phyloP scores from a whole-genome alignment of 768 basidiomycete species.

The Russula brevipes region DNA sequence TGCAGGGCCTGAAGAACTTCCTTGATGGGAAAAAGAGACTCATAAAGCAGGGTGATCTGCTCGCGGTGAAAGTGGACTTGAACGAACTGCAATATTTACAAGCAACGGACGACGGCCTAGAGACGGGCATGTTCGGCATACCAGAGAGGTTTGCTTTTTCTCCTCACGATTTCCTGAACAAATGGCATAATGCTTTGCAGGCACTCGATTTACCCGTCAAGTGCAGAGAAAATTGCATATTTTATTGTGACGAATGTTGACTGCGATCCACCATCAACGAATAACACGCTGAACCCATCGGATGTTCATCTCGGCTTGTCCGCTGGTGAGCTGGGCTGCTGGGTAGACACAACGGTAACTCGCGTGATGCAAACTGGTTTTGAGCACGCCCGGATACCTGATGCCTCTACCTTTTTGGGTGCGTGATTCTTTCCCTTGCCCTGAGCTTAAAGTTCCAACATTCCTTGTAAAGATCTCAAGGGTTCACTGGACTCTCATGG shows the following conservation, averaged over 20 bases:
- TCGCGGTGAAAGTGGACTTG: constrained; percentile 59
- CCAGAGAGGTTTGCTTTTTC: background rate
- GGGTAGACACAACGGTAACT: constrained; percentile 69
- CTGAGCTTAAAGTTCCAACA: background rate
- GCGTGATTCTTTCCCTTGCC: constrained; percentile 36
- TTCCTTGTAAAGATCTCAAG: background rate
- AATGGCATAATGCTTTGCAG: constrained; percentile 1
- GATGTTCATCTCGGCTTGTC: constrained; percentile 53
- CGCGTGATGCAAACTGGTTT: constrained; percentile 75
- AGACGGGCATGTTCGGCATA: constrained; percentile 7
- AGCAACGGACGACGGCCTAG: constrained; percentile 5
- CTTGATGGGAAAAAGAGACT: constrained; percentile 53
- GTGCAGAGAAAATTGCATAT: constrained; percentile 51
- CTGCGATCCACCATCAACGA: constrained; percentile 47
- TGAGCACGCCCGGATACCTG: constrained; percentile 60
- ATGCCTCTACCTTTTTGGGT: constrained; percentile 44
- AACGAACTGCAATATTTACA: constrained; percentile 34
- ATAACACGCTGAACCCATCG: constrained; percentile 29
- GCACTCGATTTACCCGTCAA: constrained; percentile 5
- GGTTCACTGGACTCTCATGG: background rate
- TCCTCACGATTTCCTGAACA: background rate
- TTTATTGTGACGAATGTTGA: constrained; percentile 79
- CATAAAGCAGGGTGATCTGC: constrained; percentile 68
- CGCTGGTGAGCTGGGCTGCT: constrained; percentile 75
- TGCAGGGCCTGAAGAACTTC: constrained; percentile 56